A percentile compares a stretch with the other conserved stretches of the same genome.
These are phyloP conservation scores for Alternaria conjuncta DNA, from an alignment of 2,329 filamentous ascomycete species.

Conservation along the genomic window DNA sequence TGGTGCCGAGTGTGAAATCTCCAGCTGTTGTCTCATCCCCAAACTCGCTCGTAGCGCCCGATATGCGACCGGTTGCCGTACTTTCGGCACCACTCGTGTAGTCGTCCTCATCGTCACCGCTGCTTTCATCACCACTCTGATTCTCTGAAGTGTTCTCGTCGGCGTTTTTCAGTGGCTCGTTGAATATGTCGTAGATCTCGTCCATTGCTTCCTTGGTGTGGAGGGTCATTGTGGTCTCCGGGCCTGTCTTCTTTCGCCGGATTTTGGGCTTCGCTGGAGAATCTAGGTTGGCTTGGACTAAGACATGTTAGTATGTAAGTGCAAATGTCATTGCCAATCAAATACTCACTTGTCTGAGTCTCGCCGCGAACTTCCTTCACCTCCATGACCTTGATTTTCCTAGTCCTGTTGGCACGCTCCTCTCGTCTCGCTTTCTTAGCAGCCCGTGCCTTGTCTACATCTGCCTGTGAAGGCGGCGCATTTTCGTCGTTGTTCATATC, in stretches of 20 bases:
- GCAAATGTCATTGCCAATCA: no score
- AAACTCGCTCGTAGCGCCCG: conserved; percentile 68
- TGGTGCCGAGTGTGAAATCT: conserved; percentile 56
- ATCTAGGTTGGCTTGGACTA: conserved; percentile 91
- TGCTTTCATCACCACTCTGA: conserved; percentile 70
- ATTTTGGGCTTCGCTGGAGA: conserved; percentile 82
- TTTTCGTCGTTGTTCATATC: conserved; percentile 55
- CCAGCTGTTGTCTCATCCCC: conserved; percentile 64
- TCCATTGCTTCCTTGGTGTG: conserved; percentile 95
- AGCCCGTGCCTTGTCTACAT: conserved; percentile 64
- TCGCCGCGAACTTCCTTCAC: conserved; percentile 70
- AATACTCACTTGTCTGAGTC: conserved; percentile 82
- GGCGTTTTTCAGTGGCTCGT: conserved; percentile 72
- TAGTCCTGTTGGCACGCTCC: conserved; percentile 57
- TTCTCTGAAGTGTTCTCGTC: conserved; percentile 56
- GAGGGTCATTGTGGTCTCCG: conserved; percentile 96
- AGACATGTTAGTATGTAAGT: conserved; percentile 22
- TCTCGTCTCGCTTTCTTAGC: conserved; percentile 56
- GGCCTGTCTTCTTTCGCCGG: conserved; percentile 71
- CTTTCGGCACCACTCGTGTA: conserved; percentile 89
- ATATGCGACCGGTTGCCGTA: conserved; percentile 76
- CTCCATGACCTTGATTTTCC: conserved; percentile 77
- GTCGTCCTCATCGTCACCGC: conserved; percentile 68
- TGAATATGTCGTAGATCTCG: conserved; percentile 97
- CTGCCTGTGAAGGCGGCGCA: conserved; percentile 53